Evolutionary conservation across 495 filamentous ascomycete species (phyloP).

Genomic region (Evernia prunastri): DNA sequence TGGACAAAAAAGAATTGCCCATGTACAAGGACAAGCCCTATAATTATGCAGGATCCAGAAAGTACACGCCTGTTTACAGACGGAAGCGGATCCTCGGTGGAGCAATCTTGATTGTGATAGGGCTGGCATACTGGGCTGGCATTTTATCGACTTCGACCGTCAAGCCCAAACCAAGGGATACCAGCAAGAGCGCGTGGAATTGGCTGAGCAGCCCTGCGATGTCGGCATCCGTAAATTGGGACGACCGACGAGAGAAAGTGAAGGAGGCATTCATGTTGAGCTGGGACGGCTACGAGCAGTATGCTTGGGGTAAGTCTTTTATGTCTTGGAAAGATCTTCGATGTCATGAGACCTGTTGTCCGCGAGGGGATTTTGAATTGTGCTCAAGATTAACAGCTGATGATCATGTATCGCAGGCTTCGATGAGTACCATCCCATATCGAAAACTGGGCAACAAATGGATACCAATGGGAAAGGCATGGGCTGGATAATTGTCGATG

Average conservation of each 20-base stretch:
- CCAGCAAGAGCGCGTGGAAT: constrained; percentile 19
- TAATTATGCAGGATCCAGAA: constrained; percentile 51
- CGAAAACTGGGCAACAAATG: constrained; percentile 78
- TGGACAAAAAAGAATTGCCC: constrained; percentile 59
- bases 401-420: constrained; percentile 48
- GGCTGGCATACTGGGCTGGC: constrained; percentile 53
- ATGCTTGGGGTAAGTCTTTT: constrained; percentile 74
- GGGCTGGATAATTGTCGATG: constrained; percentile 97
- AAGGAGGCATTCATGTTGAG: constrained; percentile 82
- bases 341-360: neutral
- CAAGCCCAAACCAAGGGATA: constrained; percentile 25
- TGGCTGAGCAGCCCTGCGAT: constrained; percentile 28
- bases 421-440: constrained; percentile 78
- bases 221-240: constrained; percentile 56
- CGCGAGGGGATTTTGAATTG: neutral
- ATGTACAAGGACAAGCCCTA: constrained; percentile 99
- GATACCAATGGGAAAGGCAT: constrained; percentile 61
- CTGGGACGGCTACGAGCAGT: constrained; percentile 85
- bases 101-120: constrained; percentile 44
- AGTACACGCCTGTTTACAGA: constrained; percentile 33
- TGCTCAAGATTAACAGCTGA: neutral
- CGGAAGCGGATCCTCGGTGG: constrained; percentile 48
- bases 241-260: constrained; percentile 71
- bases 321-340: neutral
- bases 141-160: constrained; percentile 35